These are phyloP conservation scores for Lotmaria passim DNA, from an alignment of 208 protist species.

Conservation along the genomic window DNA sequence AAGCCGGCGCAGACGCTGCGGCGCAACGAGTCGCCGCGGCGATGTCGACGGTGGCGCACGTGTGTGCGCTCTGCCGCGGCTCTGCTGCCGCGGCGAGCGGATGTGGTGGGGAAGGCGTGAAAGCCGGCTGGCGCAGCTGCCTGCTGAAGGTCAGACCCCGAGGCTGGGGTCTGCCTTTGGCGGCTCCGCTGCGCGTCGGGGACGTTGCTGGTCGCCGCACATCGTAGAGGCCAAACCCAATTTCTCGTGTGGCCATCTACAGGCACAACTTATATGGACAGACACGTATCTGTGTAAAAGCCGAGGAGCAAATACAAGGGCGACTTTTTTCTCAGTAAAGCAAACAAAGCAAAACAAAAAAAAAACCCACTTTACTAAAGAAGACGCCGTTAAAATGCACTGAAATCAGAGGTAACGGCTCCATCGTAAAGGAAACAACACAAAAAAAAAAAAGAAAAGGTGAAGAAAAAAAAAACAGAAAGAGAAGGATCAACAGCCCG, in stretches of 20 bases:
- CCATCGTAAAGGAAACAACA: too few species aligned
- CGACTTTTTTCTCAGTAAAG: too few species aligned
- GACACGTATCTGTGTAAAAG: too few species aligned
- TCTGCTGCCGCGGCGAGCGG: not conserved
- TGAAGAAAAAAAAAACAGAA: too few species aligned
- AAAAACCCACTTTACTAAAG: too few species aligned
- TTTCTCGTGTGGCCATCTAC: conserved; percentile 9
- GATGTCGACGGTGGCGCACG: not conserved
- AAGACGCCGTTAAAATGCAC: too few species aligned
- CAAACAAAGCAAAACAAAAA: too few species aligned
- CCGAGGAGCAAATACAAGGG: too few species aligned
- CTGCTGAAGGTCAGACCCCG: not conserved
- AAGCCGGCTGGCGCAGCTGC: not conserved
- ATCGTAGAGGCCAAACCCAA: conserved; percentile 25
- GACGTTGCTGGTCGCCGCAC: conserved; percentile 21
- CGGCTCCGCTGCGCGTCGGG: conserved; percentile 12
- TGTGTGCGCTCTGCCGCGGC: not conserved
- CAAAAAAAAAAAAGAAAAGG: too few species aligned
- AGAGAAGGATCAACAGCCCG: too few species aligned
- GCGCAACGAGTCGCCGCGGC: not conserved
- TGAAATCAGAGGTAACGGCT: too few species aligned
- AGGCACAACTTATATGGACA: too few species aligned
- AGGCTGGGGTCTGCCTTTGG: conserved; percentile 11
- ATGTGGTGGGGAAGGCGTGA: not conserved
- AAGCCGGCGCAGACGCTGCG: not conserved